Base-by-base conservation (phyloP, 2,329 filamentous ascomycete species). In the Monilinia laxa region DNA sequence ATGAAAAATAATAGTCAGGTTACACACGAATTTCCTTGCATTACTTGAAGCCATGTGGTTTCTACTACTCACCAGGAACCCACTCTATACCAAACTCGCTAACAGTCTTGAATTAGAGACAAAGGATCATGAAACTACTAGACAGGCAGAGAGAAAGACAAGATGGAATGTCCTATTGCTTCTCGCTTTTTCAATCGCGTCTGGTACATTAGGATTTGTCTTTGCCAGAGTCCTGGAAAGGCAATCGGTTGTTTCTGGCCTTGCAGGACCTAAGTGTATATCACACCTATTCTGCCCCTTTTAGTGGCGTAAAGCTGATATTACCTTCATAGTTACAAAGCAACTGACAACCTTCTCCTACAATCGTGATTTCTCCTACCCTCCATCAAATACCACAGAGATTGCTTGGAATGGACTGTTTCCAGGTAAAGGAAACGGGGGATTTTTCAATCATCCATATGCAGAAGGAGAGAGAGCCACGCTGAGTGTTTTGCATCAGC, bases 401-500 rank as follows among this genome's bases (percentile, higher is more conserved):
- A 20, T 18, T 14, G 62, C 62, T 12, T 65, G 62, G 62, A 38
- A 58, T 16, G 40, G 16, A 35, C 14, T 65, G 9, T 65, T 65
- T 12, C 54, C 28, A 3, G 35, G 28, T 5, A 58, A 51, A 58
- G 10, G 12, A 3, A 14, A 14, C n/a, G 51, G 51, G 0, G 60
- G 51, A 23, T 63, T 63, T 20, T 63, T 63, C 11, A 55, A 63
- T 35, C 51, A 63, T 55, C 60, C 60, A 2, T 40, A 53, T 42
- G 1, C 20, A 16, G 2, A 14, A 28, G 47, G 35, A 7, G 35
- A 18, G 14, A 55, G 60, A 55, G 60, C 51, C 10, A 63, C 60
- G 16, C n/a, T 63, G 38, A 54, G 47, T 14, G 60, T 63, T 9
- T 23, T 63, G 23, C 60, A 63, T 63, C 60, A 63, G 38, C 31